Conservation (phyloP, 2,329 filamentous ascomycete genomes). For the Xylaria sp. region DNA sequence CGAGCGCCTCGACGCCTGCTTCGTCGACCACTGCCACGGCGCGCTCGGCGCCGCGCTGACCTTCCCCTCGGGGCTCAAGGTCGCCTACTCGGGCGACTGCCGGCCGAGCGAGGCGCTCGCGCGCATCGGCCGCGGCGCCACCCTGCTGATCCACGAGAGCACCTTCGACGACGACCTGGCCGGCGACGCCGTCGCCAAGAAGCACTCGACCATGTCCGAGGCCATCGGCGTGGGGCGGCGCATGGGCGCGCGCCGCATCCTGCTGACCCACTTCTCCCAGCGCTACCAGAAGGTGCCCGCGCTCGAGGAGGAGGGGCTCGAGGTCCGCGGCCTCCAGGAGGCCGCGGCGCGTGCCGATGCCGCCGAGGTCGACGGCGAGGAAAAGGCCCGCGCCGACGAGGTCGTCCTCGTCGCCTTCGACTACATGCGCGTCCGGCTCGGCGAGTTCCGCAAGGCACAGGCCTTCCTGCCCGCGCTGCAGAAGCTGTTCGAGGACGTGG, state of each 20-base stretch:
- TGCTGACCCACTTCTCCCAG: slow-evolving; percentile 95
- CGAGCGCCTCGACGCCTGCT: slow-evolving; percentile 65
- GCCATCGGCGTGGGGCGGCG: slow-evolving; percentile 74
- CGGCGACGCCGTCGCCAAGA: slow-evolving; percentile 82
- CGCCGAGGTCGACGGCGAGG: slow-evolving; percentile 25
- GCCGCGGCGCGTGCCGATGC: slow-evolving; percentile 19
- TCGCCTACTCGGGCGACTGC: slow-evolving; percentile 94
- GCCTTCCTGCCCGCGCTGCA: slow-evolving; percentile 38
- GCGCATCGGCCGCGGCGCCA: slow-evolving; percentile 70
- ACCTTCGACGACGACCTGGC: slow-evolving; percentile 88
- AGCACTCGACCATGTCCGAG: slow-evolving; percentile 86
- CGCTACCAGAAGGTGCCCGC: slow-evolving; percentile 77
- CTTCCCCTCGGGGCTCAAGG: slow-evolving; percentile 78
- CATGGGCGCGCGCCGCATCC: slow-evolving; percentile 79
- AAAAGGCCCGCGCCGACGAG: slow-evolving; percentile 47
- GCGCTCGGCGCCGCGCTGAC: slow-evolving; percentile 78
- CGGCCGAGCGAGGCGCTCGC: slow-evolving; percentile 74
- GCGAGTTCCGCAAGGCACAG: slow-evolving; percentile 39
- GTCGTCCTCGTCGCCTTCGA: slow-evolving; percentile 77
- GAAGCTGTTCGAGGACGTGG: slow-evolving; percentile 33
- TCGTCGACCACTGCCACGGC: slow-evolving; percentile 77
- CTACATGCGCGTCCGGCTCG: slow-evolving; percentile 67
- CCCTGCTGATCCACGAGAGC: slow-evolving; percentile 90
- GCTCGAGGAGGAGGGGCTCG: slow-evolving; percentile 45
- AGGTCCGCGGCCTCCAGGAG: too few species aligned